Evolutionary conservation across 1,139 yeast genomes (phyloP).

Genomic region (Pichia sp.): DNA sequence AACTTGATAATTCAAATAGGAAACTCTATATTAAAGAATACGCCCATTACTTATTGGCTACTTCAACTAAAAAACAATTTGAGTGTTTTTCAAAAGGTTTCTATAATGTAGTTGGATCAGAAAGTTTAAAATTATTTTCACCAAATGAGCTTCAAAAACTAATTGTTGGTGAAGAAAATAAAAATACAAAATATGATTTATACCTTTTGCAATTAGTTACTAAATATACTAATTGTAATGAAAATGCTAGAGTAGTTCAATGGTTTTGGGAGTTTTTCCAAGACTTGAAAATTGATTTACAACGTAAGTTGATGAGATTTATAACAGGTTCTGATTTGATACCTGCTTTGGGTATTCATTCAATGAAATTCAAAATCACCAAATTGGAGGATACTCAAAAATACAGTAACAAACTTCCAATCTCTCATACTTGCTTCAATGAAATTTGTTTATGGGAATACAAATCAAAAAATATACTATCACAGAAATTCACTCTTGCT

Average conservation of each 20-base stretch:
- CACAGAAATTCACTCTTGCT: slow-evolving; percentile 53
- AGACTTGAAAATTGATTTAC: slow-evolving; percentile 38
- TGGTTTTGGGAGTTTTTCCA: slow-evolving; percentile 87
- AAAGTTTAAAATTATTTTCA: slow-evolving; percentile 67
- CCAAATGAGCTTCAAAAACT: slow-evolving; percentile 76
- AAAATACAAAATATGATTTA: slow-evolving; percentile 44
- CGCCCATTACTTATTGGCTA: slow-evolving; percentile 51
- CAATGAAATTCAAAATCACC: slow-evolving; percentile 60
- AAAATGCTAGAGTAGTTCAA: slow-evolving; percentile 34
- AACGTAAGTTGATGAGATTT: slow-evolving; percentile 60
- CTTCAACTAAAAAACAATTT: slow-evolving; percentile 47
- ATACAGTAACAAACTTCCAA: slow-evolving; percentile 52
- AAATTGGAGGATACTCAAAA: slow-evolving; percentile 35
- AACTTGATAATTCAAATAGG: slow-evolving; percentile 52
- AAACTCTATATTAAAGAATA: slow-evolving; percentile 55
- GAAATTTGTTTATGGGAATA: slow-evolving; percentile 76
- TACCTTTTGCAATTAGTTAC: slow-evolving; percentile 64
- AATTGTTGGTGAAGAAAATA: slow-evolving; percentile 66
- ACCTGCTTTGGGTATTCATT: slow-evolving; percentile 86
- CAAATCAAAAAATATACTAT: slow-evolving; percentile 42
- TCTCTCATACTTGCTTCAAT: slow-evolving; percentile 91
- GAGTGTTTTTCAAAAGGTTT: slow-evolving; percentile 64
- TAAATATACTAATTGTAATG: slow-evolving; percentile 60
- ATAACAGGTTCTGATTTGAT: slow-evolving; percentile 87
- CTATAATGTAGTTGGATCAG: slow-evolving; percentile 67